Evolutionary conservation across 371 early-diverging fungal species (phyloP).

Genomic region (Rhizopus arrhizus): DNA sequence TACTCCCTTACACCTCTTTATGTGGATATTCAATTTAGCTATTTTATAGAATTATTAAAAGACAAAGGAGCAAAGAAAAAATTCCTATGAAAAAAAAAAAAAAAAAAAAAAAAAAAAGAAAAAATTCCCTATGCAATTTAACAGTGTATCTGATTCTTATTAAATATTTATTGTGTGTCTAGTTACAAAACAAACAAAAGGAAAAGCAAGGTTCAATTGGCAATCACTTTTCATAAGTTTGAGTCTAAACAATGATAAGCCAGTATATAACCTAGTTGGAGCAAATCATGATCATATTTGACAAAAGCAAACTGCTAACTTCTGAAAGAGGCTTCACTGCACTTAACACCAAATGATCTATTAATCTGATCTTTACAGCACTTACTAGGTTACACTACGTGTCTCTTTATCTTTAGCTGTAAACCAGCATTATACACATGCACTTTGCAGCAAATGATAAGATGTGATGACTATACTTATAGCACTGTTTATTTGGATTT

Average conservation of each 20-base stretch:
- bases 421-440: constrained; percentile 45
- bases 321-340: constrained; percentile 39
- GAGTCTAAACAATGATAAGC: no score
- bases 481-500: constrained; percentile 50
- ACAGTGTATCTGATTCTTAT: no score
- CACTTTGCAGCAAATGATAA: constrained; percentile 46
- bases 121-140: neutral
- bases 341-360: constrained; percentile 49
- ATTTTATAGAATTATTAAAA: constrained; percentile 3
- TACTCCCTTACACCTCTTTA: constrained; percentile 14
- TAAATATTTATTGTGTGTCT: no score
- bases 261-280: no score
- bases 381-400: constrained; percentile 46
- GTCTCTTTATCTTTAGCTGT: constrained; percentile 49
- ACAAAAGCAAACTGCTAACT: constrained; percentile 41
- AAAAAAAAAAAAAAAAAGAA: neutral
- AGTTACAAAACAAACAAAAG: no score
- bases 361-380: constrained; percentile 50
- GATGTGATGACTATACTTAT: constrained; percentile 51
- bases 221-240: no score
- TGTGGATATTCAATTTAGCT: constrained; percentile 13
- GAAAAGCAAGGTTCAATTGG: no score
- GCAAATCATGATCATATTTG: constrained; percentile 29
- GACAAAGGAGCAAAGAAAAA: neutral
- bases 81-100: neutral